Evolutionary conservation across 441 rosid genomes (phyloP).

Genomic region (Syzygium syzygioides): DNA sequence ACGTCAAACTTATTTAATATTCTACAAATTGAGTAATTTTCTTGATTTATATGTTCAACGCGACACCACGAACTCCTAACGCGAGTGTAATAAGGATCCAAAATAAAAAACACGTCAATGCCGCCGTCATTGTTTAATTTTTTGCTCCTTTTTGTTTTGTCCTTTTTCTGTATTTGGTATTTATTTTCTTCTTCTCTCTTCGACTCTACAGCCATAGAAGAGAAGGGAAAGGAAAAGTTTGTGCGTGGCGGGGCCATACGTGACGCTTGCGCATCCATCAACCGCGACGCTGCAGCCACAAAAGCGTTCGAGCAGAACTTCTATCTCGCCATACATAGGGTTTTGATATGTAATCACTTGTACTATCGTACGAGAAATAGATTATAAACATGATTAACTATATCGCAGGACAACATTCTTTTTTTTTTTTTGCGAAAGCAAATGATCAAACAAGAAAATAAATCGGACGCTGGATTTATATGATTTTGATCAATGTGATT

Average conservation of each 20-base stretch:
- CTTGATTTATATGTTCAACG: neutral
- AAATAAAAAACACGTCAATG: neutral
- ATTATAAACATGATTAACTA: too few relatives aligned
- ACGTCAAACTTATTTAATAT: neutral
- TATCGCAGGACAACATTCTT: too few relatives aligned
- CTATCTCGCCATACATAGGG: neutral
- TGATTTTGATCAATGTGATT: too few relatives aligned
- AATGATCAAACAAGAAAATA: too few relatives aligned
- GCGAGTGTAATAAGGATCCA: neutral
- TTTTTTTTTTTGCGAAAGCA: too few relatives aligned
- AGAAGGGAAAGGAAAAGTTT: neutral
- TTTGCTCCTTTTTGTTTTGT: neutral
- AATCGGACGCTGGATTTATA: rapidly evolving
- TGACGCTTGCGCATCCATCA: neutral
- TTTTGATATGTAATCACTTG: neutral
- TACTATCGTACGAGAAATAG: neutral
- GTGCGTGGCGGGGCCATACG: neutral
- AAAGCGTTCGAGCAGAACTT: neutral
- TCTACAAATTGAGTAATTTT: neutral
- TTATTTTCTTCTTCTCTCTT: neutral
- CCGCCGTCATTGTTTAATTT: neutral
- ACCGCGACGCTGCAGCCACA: neutral
- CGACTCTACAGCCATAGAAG: neutral
- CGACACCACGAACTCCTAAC: neutral
- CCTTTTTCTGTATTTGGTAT: neutral